Evolutionary conservation across 225 moss, liverwort and hornwort species (phyloP), one percentile per base, ranked within the genome.

Genomic region (Ulota crispa): DNA sequence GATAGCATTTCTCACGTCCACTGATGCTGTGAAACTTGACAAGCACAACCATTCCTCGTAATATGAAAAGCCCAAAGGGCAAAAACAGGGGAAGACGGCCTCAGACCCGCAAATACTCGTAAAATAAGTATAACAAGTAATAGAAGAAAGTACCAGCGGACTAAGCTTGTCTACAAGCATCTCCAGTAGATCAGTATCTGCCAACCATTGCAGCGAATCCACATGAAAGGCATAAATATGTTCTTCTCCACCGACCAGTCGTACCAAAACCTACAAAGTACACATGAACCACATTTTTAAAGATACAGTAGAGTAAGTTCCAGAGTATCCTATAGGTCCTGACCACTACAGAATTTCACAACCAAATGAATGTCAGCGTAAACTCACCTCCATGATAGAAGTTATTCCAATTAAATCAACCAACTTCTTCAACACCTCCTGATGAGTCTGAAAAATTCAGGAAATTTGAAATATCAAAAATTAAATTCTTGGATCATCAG

Each of bases 81-180:
- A 16, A 18, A 50, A 50, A 5, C 18, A 50, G 50, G 50, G 50
- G 50, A 50, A 18, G 18, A 50, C 18, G 16, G 16, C 50, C 50
- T 50, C 16, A 50, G 50, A 18, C 50, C 50, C 50, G 50, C 50
- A 15, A 18, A 3, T 50, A 60, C 53, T 37, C 37, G 41, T 6
- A 21, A 73, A 19, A 55, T 1, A 26, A 34, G 28, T 27, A 63
- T 9, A 61, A 47, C 43, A 16, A 39, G 41, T 32, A 41, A 59
- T 39, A 10, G 23, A 66, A 66, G 62, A 50, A 71, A 50, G 62
- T 93, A 99, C 98, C 91, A 89, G 91, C 8, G 94, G 94, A 80
- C 96, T 96, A 54, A 99, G 94, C 79, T 96, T 99, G 82, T 94
- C 98, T 75, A 99, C 98, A 81, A 99, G 98, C 95, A 94, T 92